Percentiles rank a stretch among this genome's conserved stretches.
Conservation (phyloP, 2,329 filamentous ascomycete species). For the Phymatotrichopsis omnivora region DNA sequence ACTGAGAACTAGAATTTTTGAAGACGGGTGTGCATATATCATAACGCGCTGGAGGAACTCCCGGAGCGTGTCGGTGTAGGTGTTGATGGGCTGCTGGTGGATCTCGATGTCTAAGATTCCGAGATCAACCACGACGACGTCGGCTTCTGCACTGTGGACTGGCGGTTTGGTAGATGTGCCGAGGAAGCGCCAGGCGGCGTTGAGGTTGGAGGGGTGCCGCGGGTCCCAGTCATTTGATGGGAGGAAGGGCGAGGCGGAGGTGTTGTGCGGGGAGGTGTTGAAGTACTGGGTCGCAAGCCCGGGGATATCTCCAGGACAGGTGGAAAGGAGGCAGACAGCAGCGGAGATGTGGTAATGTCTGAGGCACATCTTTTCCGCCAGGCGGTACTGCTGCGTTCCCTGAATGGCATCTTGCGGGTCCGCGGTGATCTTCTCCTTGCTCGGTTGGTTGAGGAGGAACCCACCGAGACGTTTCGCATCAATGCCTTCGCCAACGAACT, state of each 20-base stretch:
- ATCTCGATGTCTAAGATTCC: constrained; percentile 27
- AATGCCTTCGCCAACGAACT: constrained; percentile 28
- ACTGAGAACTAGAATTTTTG: constrained; percentile 27
- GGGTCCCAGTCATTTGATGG: constrained; percentile 17
- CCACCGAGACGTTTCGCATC: constrained; percentile 27
- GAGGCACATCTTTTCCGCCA: constrained; percentile 25
- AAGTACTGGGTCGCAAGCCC: constrained; percentile 27
- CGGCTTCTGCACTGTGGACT: constrained; percentile 2
- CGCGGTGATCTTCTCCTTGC: constrained; percentile 15
- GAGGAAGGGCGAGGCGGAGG: constrained; percentile 10
- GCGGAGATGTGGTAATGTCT: constrained; percentile 27
- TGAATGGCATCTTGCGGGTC: constrained; percentile 20
- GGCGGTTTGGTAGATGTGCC: constrained; percentile 11
- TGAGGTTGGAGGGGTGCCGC: constrained; percentile 20
- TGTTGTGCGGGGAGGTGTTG: constrained; percentile 23
- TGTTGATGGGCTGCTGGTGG: constrained; percentile 17
- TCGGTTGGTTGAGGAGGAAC: constrained; percentile 12
- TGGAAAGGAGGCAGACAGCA: constrained; percentile 18
- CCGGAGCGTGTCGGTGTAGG: constrained; percentile 22
- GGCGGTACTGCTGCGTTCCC: constrained; percentile 27
- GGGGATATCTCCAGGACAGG: constrained; percentile 3
- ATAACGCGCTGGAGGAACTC: constrained; percentile 27
- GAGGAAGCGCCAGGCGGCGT: constrained; percentile 21
- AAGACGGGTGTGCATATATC: constrained; percentile 24
- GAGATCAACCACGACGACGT: constrained; percentile 26